phyloP scores from a whole-genome alignment of 345 rosid species.

The Dipteronia sinensis region DNA sequence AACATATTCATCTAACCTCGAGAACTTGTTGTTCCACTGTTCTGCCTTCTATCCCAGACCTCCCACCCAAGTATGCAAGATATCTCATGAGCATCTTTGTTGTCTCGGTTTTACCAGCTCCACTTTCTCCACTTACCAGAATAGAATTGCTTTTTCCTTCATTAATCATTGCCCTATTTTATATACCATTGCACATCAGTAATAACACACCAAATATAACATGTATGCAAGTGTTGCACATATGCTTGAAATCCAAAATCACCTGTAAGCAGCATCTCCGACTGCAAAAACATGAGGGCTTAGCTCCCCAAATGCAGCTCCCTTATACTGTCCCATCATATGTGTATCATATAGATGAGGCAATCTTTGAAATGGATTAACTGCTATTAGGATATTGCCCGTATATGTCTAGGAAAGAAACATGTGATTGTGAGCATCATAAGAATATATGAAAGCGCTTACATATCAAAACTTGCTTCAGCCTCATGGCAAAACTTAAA shows the following conservation, averaged over 20 bases:
- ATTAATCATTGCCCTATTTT: constrained; percentile 81
- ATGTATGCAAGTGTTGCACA: background rate
- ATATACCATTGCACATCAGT: constrained; percentile 31
- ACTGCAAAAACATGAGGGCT: constrained; percentile 97
- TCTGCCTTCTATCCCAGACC: constrained; percentile 92
- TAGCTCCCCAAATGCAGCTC: constrained; percentile 76
- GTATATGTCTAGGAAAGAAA: constrained; percentile 73
- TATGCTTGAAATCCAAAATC: background rate
- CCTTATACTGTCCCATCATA: constrained; percentile 95
- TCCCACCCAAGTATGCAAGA: constrained; percentile 88
- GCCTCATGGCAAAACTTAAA: constrained; percentile 9
- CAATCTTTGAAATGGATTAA: constrained; percentile 92
- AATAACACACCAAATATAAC: constrained; percentile 16
- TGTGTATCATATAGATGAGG: constrained; percentile 90
- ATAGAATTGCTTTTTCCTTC: constrained; percentile 90
- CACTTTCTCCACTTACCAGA: constrained; percentile 98
- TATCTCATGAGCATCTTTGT: constrained; percentile 97
- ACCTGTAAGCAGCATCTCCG: constrained; percentile 93
- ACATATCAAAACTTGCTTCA: constrained; percentile 10
- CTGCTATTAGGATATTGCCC: constrained; percentile 84
- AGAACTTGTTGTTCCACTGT: constrained; percentile 97
- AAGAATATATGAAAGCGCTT: constrained; percentile 22
- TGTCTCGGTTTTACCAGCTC: constrained; percentile 98
- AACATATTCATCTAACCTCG: constrained; percentile 51
- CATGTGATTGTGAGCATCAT: constrained; percentile 22